Percentiles rank a stretch among this genome's conserved stretches.
phyloP scores from a whole-genome alignment of 2,329 filamentous ascomycete genomes.

The Hymenoscyphus scutula region DNA sequence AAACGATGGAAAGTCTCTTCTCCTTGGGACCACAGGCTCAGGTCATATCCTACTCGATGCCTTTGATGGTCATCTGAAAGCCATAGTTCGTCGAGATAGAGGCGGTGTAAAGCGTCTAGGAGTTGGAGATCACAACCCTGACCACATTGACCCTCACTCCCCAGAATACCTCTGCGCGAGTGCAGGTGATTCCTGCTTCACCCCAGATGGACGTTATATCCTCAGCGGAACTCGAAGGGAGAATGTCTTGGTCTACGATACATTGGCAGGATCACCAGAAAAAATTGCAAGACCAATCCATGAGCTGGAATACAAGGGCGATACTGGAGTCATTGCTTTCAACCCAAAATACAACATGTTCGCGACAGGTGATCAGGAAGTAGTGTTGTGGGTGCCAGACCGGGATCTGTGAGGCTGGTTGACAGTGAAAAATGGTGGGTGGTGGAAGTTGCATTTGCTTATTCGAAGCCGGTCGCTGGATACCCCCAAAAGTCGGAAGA shows the following conservation, averaged over 20 bases:
- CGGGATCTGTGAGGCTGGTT: constrained; percentile 39
- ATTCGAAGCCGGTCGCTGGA: background rate
- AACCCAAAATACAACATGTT: constrained; percentile 92
- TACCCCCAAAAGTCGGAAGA: background rate
- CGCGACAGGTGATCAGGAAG: constrained; percentile 82
- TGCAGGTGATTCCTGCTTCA: constrained; percentile 81
- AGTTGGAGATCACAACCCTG: constrained; percentile 47
- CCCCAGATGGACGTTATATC: constrained; percentile 84
- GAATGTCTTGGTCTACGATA: constrained; percentile 86
- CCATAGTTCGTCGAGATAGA: constrained; percentile 63
- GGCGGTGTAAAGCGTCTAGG: constrained; percentile 53
- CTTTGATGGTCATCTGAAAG: constrained; percentile 77
- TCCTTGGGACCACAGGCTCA: constrained; percentile 78
- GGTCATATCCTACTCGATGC: constrained; percentile 94
- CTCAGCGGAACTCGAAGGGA: constrained; percentile 70
- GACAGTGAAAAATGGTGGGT: too few relatives aligned
- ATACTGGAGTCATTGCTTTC: constrained; percentile 74
- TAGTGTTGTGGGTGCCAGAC: constrained; percentile 76
- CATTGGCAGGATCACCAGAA: constrained; percentile 52
- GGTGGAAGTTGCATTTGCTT: background rate
- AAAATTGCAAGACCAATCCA: constrained; percentile 62
- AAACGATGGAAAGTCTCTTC: constrained; percentile 86
- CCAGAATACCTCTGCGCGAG: constrained; percentile 46
- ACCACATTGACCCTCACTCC: constrained; percentile 29
- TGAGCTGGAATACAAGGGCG: constrained; percentile 64